Evolutionary conservation across 352 stramenopile species (phyloP), one percentile per base, ranked within the genome.

Genomic region (Globisporangium mamillatum): DNA sequence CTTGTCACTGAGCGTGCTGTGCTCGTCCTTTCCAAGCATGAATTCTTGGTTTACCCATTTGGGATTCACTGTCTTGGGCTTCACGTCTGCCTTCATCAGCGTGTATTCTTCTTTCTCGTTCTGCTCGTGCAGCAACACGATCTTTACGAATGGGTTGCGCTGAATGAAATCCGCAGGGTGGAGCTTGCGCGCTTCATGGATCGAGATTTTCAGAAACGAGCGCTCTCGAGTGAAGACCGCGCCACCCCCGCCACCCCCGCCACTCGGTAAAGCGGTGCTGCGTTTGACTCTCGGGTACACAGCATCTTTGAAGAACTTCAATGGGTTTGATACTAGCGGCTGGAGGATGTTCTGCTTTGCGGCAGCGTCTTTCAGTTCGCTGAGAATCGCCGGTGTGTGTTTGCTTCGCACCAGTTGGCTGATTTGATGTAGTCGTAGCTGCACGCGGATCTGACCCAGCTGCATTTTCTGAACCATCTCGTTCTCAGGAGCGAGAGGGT

Each of bases 41-140:
- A 92, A 92, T 60, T 85, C 77, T 53, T 92, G 80, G 61, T 92
- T 92, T 14, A 77, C 67, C 84, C 84, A 92, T 58, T 81, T 89
- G 0, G 84, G 84, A 36, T 86, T 91, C 2, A 92, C 27, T 1
- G 84, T 91, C 38, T 73, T 90, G 54, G 80, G 65, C 64, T 89
- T 86, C 22, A 87, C 79, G 54, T 92, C 82, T 1, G 84, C 88
- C 60, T 92, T 92, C 56, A 88, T 63, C 54, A 76, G 76, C 3
- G 84, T 89, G 60, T 77, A 68, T 41, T 82, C 75, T 58, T 91
- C 84, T 53, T 82, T 81, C 16, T 77, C 74, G n/a, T 68, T 69
- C 25, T 75, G 77, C 41, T 85, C 68, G 34, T 73, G 67, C 29
- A 91, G 50, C 22, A 92, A 60, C 0, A 90, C 32, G 16, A 92